Evolutionary conservation across 1,284 basidiomycete species (phyloP).

Genomic region (Trichosporon sp.): DNA sequence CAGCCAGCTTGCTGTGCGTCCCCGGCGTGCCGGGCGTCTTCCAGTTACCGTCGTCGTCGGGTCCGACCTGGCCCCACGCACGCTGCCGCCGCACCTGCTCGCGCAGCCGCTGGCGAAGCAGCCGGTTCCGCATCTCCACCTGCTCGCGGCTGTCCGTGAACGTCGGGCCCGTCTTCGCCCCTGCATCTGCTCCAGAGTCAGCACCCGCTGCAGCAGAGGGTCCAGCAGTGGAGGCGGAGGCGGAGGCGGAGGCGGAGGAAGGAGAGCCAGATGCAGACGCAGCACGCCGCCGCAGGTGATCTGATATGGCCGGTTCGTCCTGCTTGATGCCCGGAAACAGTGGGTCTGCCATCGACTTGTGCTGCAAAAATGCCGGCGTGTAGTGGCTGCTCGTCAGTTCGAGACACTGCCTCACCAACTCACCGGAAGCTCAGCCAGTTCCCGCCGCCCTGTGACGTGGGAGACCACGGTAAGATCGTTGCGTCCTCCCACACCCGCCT

Average conservation of each 20-base stretch:
- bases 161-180: neutral
- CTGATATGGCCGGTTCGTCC: neutral
- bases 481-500: constrained; percentile 22
- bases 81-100: constrained; percentile 1
- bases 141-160: neutral
- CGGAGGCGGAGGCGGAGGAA: too few relatives aligned
- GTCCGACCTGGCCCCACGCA: neutral
- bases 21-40: neutral
- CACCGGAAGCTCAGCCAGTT: neutral
- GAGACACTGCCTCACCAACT: neutral
- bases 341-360: neutral
- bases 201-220: neutral
- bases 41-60: neutral
- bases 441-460: neutral
- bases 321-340: neutral
- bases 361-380: neutral
- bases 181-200: neutral
- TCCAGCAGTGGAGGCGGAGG: neutral
- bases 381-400: neutral
- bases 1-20: neutral
- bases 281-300: neutral
- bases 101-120: neutral
- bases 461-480: constrained; percentile 14
- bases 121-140: neutral
- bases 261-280: neutral